Evolutionary conservation across 176 grass and related monocot genomes (phyloP).

Genomic region (Olyra latifolia): DNA sequence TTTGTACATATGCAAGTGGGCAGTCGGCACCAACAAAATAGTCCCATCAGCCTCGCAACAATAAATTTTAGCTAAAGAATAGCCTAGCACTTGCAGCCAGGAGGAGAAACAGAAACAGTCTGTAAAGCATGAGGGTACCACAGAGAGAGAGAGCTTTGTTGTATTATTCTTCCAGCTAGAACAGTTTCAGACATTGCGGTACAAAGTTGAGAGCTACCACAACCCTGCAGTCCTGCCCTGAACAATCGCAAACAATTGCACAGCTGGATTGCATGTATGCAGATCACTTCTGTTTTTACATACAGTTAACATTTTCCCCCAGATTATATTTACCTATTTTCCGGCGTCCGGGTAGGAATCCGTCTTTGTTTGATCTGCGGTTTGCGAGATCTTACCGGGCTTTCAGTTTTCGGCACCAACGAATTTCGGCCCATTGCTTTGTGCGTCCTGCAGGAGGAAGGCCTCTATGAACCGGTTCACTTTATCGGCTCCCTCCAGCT

Average conservation of each 20-base stretch:
- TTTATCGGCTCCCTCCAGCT: constrained; percentile 55
- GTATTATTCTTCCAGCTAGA: background rate
- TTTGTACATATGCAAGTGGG: background rate
- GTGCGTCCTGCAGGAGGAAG: constrained; percentile 47
- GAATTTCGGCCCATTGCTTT: background rate
- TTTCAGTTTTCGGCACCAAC: background rate
- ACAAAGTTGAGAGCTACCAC: background rate
- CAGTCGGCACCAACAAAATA: background rate
- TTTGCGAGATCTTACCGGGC: background rate
- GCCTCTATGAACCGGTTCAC: constrained; percentile 57
- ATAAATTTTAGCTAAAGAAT: background rate
- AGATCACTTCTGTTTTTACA: background rate
- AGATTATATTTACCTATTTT: background rate
- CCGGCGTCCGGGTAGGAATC: background rate
- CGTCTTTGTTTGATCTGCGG: background rate
- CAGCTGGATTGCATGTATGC: background rate
- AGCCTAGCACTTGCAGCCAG: background rate
- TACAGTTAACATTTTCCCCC: background rate
- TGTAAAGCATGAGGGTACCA: background rate
- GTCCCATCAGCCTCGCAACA: background rate
- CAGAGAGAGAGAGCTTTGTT: background rate
- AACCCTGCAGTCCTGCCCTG: background rate
- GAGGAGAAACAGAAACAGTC: background rate
- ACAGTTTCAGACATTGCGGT: background rate
- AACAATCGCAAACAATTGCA: background rate